Base-by-base conservation (phyloP, 2,329 filamentous ascomycete genomes). In the Stromatinia cepivora region DNA sequence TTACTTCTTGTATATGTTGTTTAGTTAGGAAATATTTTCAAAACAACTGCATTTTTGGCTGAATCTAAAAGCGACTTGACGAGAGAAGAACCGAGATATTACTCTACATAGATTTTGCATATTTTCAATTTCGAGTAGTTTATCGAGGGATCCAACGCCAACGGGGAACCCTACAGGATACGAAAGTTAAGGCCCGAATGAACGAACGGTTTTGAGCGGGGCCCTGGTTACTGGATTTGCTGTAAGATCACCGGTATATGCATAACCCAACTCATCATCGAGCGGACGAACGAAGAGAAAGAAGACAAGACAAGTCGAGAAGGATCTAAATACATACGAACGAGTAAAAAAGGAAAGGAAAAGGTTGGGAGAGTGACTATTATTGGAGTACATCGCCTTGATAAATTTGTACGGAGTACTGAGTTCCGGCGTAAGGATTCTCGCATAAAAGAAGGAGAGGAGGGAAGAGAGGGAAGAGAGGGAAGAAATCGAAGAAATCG, bases 191-290 rank as follows among this genome's bases (percentile, higher is more conserved):
- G 39, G 48, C n/a, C 25, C 62, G 62, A 54, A 28, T 17, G n/a
- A 65, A 45, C 48, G 48, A 65, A 63, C 13, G 59, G 45, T 39
- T 65, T 54, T 54, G 50, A 54, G 62, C 62, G 48, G 62, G 62
- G 48, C 62, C 62, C 48, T 45, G 22, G 48, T n/a, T n/a, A 65
- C 36, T 65, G 48, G 59, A 62, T 62, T 65, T 31, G n/a, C n/a
- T 53, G 34, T 53, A 39, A 54, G 48, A n/a, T 54, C 42, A 31
- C 62, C 25, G 62, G 34, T 65, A 11, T 54, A 42, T 65, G 62
- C 62, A 65, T 54, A 45, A 45, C 10, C 34, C 46, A 63, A 52
- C 22, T 46, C 59, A 36, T 20, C 46, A 54, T 65, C 25, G 48
- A 31, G 36, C n/a, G 48, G 62, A n/a, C 48, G n/a, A 31, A 65